Base-by-base conservation (phyloP, 139 green algal genomes). In the Ettlia oleoabundans region DNA sequence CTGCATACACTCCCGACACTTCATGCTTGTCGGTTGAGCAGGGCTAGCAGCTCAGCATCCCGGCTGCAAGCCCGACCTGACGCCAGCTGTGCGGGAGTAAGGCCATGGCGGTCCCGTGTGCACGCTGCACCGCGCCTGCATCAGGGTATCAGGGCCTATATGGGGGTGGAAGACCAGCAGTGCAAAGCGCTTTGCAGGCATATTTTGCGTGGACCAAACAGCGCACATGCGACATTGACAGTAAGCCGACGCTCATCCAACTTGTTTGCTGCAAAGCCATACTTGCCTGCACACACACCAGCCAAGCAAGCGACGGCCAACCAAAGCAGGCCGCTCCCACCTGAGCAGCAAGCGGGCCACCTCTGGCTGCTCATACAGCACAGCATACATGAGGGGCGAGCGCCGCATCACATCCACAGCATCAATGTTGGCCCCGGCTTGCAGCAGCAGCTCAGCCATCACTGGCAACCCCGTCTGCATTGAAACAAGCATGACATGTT, bases 381-480 rank as follows among this genome's bases (percentile, higher is more conserved):
- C 28, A 21, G 51, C 55, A 37, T 77, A 84, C 62, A 79, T 78
- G 55, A 88, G 78, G 15, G 84, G 84, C 1, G 69, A 65, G 43
- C 84, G 78, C 0, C 78, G 43, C 40, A 77, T 79, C 26, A 78
- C 84, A 32, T 88, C 84, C 30, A 67, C 35, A 1, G 78, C 53
- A 32, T 85, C 84, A 19, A 78, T 64, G 18, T 42, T 32, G 26
- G 70, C 78, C 10, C 80, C 80, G 6, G 79, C 41, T 51, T 85
- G 80, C 43, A 88, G 67, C 43, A 88, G 78, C 61, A 88, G 42
- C 69, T 85, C 84, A 40, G 80, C 42, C 72, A 84, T 30, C 33
- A 82, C 32, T 33, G 38, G 42, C 30, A 43, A 32, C 13, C 73
- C 80, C 19, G 55, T 35, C 72, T 84, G 80, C 32, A 64, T 18